Evolutionary conservation across 768 basidiomycete genomes (phyloP), one percentile per base, ranked within the genome.

Genomic region (Glaciozyma martinii): DNA sequence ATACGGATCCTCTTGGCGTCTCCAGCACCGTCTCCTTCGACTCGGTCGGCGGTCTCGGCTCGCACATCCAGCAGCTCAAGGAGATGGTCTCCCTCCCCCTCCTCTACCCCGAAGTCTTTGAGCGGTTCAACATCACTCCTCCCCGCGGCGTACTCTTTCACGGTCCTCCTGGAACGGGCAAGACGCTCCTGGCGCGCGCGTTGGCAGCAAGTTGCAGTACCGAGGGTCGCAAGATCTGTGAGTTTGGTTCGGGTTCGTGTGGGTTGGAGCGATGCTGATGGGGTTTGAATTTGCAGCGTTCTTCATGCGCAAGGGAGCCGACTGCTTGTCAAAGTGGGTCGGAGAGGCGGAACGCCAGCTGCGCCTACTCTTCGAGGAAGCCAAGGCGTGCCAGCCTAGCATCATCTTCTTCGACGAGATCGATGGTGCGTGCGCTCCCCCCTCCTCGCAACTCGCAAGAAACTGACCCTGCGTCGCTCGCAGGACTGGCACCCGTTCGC

Each of bases 351-450:
- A 98, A 75, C 85, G 95, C 3, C 94, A 97, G 75, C 81, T 99
- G 4, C 85, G 95, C 1, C 81, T 97, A 47, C 81, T 98, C 19
- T 99, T 99, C 75, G 94, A 98, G 69, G 94, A 98, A 79, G 95
- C 95, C 1, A 83, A 85, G 56, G 85, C 86, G 59, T 87, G 84
- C 59, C 94, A 97, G 73, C 94, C 95, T 0, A 88, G 86, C 69
- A 98, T 98, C 77, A 98, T 99, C 74, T 99, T 99, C 80, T 98
- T 99, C 76, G 95, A 99, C 75, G 95, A 99, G 78, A 98, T 99
- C 71, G 95, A 99, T 74, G 95, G 94, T 69, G 59, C 66, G 76
- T 68, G 40, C 29, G 40, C 29, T 16, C 25, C n/a, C 3, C 13
- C 12, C 10, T 59, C 10, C 37, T 5, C 44, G n/a, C 21, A 33